These are phyloP conservation scores for Lagenidium giganteum DNA, from an alignment of 352 stramenopile species.

Conservation along the genomic window DNA sequence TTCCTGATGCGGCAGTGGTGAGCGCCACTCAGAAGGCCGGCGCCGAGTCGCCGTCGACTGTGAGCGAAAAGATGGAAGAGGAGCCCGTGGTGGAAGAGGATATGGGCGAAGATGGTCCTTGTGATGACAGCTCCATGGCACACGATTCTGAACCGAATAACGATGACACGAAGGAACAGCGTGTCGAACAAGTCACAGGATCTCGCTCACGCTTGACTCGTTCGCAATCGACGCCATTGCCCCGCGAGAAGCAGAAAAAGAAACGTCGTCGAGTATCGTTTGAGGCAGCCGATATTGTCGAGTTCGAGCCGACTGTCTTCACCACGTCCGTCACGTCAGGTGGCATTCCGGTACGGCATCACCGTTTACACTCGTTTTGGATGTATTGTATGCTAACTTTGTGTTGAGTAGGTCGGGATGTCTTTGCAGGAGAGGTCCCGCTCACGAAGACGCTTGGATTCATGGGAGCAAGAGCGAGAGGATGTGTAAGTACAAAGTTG, in stretches of 20 bases:
- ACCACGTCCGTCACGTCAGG: slow-evolving; percentile 78
- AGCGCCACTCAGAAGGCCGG: slow-evolving; percentile 12
- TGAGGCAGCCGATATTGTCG: slow-evolving; percentile 78
- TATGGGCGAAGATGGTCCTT: neutral
- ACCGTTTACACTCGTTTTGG: neutral
- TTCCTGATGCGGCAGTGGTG: slow-evolving; percentile 12
- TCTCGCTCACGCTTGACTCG: slow-evolving; percentile 5
- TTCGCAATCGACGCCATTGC: slow-evolving; percentile 1
- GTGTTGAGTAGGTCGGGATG: slow-evolving; percentile 38
- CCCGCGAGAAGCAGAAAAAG: slow-evolving; percentile 32
- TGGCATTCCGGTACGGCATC: slow-evolving; percentile 39
- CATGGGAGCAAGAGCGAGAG: slow-evolving; percentile 69
- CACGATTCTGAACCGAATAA: slow-evolving; percentile 7
- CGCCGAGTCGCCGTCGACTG: slow-evolving; percentile 10
- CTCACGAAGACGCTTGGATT: slow-evolving; percentile 69
- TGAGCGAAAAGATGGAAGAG: slow-evolving; percentile 7
- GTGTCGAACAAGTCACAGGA: neutral
- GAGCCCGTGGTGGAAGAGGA: neutral
- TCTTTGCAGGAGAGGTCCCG: slow-evolving; percentile 74
- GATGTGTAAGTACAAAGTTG: slow-evolving; percentile 38
- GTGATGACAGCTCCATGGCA: slow-evolving; percentile 4
- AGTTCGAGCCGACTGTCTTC: slow-evolving; percentile 82
- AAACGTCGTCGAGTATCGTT: slow-evolving; percentile 70
- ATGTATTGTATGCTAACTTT: slow-evolving; percentile 1
- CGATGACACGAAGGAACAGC: neutral